phyloP scores from a whole-genome alignment of 2,329 filamentous ascomycete species.

The Scolecobasidium constrictum region DNA sequence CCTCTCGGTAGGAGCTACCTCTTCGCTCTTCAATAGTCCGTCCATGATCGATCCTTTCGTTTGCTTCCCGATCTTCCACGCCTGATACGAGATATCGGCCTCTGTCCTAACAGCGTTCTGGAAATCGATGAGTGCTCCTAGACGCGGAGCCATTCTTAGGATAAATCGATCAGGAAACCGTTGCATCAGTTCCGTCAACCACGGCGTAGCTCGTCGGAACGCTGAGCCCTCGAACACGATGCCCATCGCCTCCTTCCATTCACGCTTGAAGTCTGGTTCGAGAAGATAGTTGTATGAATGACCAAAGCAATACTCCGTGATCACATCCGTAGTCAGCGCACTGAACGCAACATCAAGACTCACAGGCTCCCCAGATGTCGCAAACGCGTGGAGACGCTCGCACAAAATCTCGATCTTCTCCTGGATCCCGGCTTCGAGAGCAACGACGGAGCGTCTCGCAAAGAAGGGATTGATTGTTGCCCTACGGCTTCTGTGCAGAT shows the following conservation, averaged over 20 bases:
- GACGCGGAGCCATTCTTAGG: not conserved
- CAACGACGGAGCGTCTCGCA: slow-evolving; percentile 12
- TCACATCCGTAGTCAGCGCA: slow-evolving; percentile 14
- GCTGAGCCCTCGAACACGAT: slow-evolving; percentile 13
- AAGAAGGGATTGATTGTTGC: slow-evolving; percentile 24
- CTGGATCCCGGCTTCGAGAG: not conserved
- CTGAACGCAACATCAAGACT: slow-evolving; percentile 3
- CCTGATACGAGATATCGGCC: not conserved
- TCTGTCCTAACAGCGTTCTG: not conserved
- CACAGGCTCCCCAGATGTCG: not conserved
- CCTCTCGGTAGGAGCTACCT: slow-evolving; percentile 12
- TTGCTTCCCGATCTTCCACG: not conserved
- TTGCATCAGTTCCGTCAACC: slow-evolving; percentile 4
- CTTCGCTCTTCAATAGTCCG: not conserved
- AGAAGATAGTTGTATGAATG: slow-evolving; percentile 13
- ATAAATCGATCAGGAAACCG: not conserved
- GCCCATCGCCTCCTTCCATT: slow-evolving; percentile 10
- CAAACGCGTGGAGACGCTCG: not conserved
- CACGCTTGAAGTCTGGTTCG: slow-evolving; percentile 9
- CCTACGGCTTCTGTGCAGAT: slow-evolving; percentile 21
- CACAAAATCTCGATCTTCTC: not conserved
- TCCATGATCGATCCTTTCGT: too few relatives aligned
- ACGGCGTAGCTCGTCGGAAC: slow-evolving; percentile 7
- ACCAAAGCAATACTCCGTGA: slow-evolving; percentile 15
- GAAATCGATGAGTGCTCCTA: not conserved